Evolutionary conservation across 495 filamentous ascomycete species (phyloP), one percentile per base, ranked within the genome.

Genomic region (Penicillium cataractarum): DNA sequence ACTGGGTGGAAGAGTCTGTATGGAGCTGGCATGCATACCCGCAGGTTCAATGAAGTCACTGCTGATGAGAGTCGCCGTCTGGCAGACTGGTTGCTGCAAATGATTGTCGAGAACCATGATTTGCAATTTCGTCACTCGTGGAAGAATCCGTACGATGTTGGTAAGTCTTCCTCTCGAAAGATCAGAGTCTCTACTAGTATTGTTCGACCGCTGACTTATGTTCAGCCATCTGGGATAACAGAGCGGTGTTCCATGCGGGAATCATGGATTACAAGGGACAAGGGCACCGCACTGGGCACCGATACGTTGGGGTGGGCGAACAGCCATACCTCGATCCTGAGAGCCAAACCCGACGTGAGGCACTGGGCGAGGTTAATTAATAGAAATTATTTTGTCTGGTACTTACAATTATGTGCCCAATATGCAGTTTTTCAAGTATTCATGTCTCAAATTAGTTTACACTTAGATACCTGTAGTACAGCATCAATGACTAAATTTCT

Each of bases 1-100:
- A 91, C 90, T 0, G 90, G 90, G 4, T 92, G 90, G 89, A 91
- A 90, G 71, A 79, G 73, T 6, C 74, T 93, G 17, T 92, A 87
- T 69, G 86, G 82, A 1, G 81, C 87, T 19, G 86, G 86, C 49
- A 78, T 78, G 7, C 86, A 89, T 74, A 76, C 84, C 4, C 70
- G 83, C 61, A 72, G 79, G 3, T 88, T 92, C 75, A 84, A 91
- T 69, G 90, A 82, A 1, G 58, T 77, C 5, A 74, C 69, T 19
- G 65, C 69, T 42, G 66, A 70, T 27, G 74, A 77, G 40, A 72
- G 68, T 3, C 65, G 69, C 31, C 49, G 67, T 51, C 60, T 74
- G 31, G 50, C 70, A 35, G 39, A 66, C n/a, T 70, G 69, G 42
- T 50, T 76, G 3, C 77, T 59, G 70, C 89, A 63, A 70, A 89